phyloP scores from a whole-genome alignment of 2,329 filamentous ascomycete genomes.

The Lomentospora prolificans region DNA sequence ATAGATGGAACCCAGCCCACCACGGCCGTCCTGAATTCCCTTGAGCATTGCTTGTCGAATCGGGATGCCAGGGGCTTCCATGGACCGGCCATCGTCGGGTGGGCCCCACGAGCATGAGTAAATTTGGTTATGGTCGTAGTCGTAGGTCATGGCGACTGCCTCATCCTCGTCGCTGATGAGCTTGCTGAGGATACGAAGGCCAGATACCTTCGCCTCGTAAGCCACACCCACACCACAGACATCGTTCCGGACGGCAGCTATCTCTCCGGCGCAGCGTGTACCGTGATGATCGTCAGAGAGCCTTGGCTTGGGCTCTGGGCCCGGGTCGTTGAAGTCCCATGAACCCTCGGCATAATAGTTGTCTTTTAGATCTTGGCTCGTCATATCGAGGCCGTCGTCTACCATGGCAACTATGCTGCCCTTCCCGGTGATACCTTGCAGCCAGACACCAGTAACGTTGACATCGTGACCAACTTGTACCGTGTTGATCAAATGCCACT shows the following conservation, averaged over 20 bases:
- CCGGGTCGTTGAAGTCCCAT: constrained; percentile 89
- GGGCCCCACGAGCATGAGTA: constrained; percentile 99
- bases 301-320: constrained; percentile 68
- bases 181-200: constrained; percentile 85
- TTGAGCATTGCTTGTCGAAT: constrained; percentile 88
- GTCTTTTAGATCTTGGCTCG: constrained; percentile 81
- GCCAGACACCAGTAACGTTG: constrained; percentile 91
- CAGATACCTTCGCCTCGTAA: constrained; percentile 82
- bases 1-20: constrained; percentile 78
- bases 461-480: constrained; percentile 78
- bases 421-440: constrained; percentile 80
- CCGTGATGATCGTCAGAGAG: constrained; percentile 81
- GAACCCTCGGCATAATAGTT: constrained; percentile 93
- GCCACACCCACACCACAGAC: constrained; percentile 94
- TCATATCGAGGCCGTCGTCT: constrained; percentile 92
- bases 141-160: constrained; percentile 85
- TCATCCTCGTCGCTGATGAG: constrained; percentile 88
- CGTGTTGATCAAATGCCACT: constrained; percentile 92
- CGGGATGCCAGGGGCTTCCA: constrained; percentile 85
- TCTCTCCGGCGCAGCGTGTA: constrained; percentile 89
- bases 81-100: constrained; percentile 82
- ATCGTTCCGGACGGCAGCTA: constrained; percentile 83
- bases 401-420: constrained; percentile 88
- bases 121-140: constrained; percentile 83
- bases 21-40: constrained; percentile 78